Percentiles rank a stretch among this genome's conserved stretches.
phyloP scores from a whole-genome alignment of 78 protist species.

The Isochrysis galbana region DNA sequence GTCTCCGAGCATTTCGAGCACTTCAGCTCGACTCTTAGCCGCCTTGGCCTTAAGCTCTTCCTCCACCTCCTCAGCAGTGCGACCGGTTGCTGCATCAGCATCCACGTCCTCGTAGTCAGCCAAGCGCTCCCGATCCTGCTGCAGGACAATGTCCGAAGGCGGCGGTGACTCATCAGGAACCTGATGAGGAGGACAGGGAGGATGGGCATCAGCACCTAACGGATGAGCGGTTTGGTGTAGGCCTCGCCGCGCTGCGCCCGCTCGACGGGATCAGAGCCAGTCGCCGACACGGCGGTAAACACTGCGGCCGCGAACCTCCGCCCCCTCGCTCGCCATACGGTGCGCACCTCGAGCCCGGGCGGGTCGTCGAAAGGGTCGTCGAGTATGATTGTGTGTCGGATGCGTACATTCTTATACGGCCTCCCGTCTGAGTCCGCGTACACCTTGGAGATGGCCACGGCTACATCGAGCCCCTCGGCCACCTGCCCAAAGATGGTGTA shows the following conservation, averaged over 20 bases:
- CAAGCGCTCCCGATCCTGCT: constrained; percentile 44
- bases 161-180: constrained; percentile 3
- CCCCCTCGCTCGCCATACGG: too few species aligned
- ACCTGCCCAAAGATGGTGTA: constrained; percentile 93
- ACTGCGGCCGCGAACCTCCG: too few species aligned
- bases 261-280: too few species aligned
- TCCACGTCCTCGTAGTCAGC: constrained; percentile 30
- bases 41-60: constrained; percentile 44
- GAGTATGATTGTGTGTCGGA: constrained; percentile 87
- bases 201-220: too few species aligned
- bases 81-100: neutral
- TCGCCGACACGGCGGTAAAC: too few species aligned
- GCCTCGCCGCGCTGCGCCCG: too few species aligned
- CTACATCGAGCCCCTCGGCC: constrained; percentile 84
- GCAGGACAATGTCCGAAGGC: neutral
- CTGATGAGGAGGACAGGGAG: too few species aligned
- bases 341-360: neutral
- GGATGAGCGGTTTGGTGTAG: too few species aligned
- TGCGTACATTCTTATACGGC: constrained; percentile 82
- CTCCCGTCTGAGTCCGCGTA: constrained; percentile 63
- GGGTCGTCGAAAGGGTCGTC: constrained; percentile 95
- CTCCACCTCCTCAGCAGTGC: constrained; percentile 52
- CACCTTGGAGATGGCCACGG: constrained; percentile 15
- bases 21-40: constrained; percentile 73
- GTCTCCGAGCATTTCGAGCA: constrained; percentile 66